Conservation (phyloP, 2,329 filamentous ascomycete genomes). For the Sporothrix humicola region DNA sequence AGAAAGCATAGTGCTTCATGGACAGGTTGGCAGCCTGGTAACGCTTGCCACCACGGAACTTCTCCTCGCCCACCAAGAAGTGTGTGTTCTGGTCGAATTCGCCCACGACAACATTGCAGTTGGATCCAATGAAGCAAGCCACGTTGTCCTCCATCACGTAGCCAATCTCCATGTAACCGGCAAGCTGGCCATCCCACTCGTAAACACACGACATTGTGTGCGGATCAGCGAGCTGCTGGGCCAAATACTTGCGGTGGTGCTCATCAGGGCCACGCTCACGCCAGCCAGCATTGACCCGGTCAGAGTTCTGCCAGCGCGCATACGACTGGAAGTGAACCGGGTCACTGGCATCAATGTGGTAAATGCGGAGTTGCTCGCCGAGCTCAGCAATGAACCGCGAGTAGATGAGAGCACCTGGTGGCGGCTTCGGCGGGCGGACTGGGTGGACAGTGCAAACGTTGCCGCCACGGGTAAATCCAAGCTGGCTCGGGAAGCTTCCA, state of each 20-base stretch:
- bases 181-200: conserved; percentile 71
- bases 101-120: conserved; percentile 49
- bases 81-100: conserved; percentile 65
- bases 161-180: conserved; percentile 82
- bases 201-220: conserved; percentile 74
- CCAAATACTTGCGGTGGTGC: conserved; percentile 74
- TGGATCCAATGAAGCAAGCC: conserved; percentile 62
- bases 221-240: conserved; percentile 70
- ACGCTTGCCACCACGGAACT: conserved; percentile 65
- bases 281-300: conserved; percentile 79
- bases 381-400: conserved; percentile 76
- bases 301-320: conserved; percentile 78
- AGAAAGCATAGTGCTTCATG: conserved; percentile 66
- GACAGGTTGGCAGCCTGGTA: conserved; percentile 67
- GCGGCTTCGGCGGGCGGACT: conserved; percentile 72
- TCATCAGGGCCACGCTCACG: conserved; percentile 78
- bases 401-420: conserved; percentile 73
- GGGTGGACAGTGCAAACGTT: conserved; percentile 58
- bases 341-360: conserved; percentile 68
- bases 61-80: conserved; percentile 63
- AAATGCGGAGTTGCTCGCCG: conserved; percentile 72
- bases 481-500: conserved; percentile 49
- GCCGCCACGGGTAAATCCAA: conserved; percentile 49
- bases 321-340: conserved; percentile 68
- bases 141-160: conserved; percentile 65